These are phyloP conservation scores for Entophlyctis helioformis DNA, from an alignment of 192 early-diverging fungal species.

Conservation along the genomic window DNA sequence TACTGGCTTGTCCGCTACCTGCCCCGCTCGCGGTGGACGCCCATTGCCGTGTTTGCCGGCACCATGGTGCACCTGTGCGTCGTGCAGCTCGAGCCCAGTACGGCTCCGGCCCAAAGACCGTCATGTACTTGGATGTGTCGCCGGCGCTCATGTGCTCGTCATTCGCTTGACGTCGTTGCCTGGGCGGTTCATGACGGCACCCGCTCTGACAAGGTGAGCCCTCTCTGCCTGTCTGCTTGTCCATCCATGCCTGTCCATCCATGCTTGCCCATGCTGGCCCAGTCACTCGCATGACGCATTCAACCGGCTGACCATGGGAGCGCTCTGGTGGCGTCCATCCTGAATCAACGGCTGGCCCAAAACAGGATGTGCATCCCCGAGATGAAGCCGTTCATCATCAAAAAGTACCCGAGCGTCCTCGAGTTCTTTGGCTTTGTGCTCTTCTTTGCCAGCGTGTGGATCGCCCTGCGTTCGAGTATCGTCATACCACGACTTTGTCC, in stretches of 20 bases:
- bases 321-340: no score
- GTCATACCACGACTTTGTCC: constrained; percentile 27
- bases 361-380: no score
- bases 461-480: constrained; percentile 37
- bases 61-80: constrained; percentile 20
- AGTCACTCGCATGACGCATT: no score
- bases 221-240: background rate
- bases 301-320: no score
- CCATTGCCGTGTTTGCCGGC: constrained; percentile 18
- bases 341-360: no score
- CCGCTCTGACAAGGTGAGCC: constrained; percentile 15
- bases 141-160: constrained; percentile 90
- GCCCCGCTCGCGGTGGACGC: constrained; percentile 6
- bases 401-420: constrained; percentile 48
- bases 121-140: no score
- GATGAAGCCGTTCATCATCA: no score
- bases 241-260: no score
- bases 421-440: constrained; percentile 78
- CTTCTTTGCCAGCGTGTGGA: constrained; percentile 77
- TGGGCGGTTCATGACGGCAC: constrained; percentile 75
- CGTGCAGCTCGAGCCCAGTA: no score
- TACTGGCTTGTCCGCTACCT: constrained; percentile 5
- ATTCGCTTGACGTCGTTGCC: constrained; percentile 81
- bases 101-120: no score
- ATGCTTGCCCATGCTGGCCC: constrained; percentile 4